These are phyloP conservation scores for Phlebiopsis gigantea DNA, from an alignment of 768 basidiomycete species.

Conservation along the genomic window DNA sequence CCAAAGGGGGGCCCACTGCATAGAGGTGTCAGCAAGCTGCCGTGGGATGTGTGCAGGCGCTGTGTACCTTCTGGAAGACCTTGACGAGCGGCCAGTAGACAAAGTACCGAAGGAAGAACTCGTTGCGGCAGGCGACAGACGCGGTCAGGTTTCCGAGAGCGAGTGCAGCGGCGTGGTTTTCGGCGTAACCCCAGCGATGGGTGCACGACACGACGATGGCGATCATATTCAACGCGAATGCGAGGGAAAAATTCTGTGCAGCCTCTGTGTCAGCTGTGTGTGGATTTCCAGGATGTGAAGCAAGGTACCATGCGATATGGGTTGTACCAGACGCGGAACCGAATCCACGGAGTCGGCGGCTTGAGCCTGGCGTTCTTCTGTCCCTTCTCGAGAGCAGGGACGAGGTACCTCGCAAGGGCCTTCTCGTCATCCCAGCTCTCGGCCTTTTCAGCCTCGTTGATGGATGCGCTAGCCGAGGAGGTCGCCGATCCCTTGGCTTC, in stretches of 20 bases:
- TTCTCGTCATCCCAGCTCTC: slow-evolving; percentile 5
- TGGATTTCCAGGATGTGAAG: not conserved
- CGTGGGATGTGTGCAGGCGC: no score
- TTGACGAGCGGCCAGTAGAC: slow-evolving; percentile 63
- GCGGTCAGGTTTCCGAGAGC: slow-evolving; percentile 69
- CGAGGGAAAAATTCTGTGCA: slow-evolving; percentile 40
- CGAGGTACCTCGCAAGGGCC: slow-evolving; percentile 6
- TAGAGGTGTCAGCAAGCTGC: not conserved
- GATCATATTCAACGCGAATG: slow-evolving; percentile 54
- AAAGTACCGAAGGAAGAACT: slow-evolving; percentile 69
- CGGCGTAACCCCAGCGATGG: slow-evolving; percentile 62
- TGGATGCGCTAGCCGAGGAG: slow-evolving; percentile 5
- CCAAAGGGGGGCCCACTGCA: slow-evolving; percentile 68
- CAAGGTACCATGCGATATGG: slow-evolving; percentile 11
- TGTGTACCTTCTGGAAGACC: slow-evolving; percentile 61
- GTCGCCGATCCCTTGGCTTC: not conserved
- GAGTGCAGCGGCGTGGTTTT: slow-evolving; percentile 59
- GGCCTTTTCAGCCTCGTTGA: slow-evolving; percentile 10
- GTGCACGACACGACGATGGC: slow-evolving; percentile 48
- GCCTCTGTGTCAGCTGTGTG: not conserved
- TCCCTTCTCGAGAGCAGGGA: slow-evolving; percentile 12
- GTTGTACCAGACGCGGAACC: slow-evolving; percentile 12
- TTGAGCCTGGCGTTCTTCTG: slow-evolving; percentile 12
- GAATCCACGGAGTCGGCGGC: slow-evolving; percentile 7
- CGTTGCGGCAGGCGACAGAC: slow-evolving; percentile 75